These are phyloP conservation scores for Hypholoma fasciculare DNA, from an alignment of 768 basidiomycete species.

Conservation along the genomic window DNA sequence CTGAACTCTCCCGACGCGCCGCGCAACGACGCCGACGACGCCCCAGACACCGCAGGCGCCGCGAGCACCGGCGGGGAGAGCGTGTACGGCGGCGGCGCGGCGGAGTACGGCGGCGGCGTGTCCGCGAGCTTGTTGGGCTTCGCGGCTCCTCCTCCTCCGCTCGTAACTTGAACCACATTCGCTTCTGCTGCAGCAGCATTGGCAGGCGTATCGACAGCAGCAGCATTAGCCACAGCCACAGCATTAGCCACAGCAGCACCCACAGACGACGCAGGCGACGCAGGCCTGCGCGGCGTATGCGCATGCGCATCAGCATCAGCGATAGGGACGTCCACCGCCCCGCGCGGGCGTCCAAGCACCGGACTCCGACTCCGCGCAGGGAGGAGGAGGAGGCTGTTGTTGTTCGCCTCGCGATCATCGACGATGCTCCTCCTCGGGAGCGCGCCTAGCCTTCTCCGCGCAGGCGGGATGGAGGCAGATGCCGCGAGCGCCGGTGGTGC, in stretches of 20 bases:
- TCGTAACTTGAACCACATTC: not conserved
- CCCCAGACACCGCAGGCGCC: not conserved
- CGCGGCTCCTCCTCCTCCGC: too few relatives aligned
- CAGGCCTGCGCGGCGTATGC: not conserved
- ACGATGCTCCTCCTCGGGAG: not conserved
- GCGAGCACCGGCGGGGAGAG: not conserved
- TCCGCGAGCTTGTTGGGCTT: not conserved
- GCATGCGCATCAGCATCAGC: too few relatives aligned
- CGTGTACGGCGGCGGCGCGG: slow-evolving; percentile 3
- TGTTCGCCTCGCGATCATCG: slow-evolving; percentile 4
- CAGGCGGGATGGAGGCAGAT: not conserved
- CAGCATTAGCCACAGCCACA: not conserved
- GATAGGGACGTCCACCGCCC: too few relatives aligned
- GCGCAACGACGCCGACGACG: not conserved
- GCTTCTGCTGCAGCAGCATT: not conserved
- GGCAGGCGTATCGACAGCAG: not conserved
- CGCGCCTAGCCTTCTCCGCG: not conserved
- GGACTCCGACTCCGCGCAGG: not conserved
- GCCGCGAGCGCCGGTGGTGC: not conserved
- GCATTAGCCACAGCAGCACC: too few relatives aligned
- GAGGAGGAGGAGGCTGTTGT: too few relatives aligned
- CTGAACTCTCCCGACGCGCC: not conserved
- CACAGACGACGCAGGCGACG: too few relatives aligned
- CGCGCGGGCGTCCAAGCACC: not conserved
- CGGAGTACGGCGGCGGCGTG: not conserved